Evolutionary conservation across 805 yeast genomes (phyloP).

Genomic region (Nakazawaea anatomiae): DNA sequence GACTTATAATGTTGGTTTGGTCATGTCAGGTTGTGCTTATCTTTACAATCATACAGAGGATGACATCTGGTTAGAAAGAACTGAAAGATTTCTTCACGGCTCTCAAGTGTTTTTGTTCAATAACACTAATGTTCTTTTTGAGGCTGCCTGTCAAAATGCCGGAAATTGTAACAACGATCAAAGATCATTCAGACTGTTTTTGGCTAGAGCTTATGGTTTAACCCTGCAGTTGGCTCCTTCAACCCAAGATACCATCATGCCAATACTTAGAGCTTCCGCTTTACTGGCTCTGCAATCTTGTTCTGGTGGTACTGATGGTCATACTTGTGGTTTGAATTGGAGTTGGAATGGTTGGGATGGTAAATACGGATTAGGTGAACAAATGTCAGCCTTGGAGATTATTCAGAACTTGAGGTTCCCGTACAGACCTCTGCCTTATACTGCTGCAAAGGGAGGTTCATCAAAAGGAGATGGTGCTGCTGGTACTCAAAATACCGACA

Average conservation of each 20-base stretch:
- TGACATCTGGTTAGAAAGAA: slow-evolving; percentile 51
- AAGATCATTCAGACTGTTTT: slow-evolving; percentile 67
- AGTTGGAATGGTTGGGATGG: slow-evolving; percentile 54
- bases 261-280: slow-evolving; percentile 44
- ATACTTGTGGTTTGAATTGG: slow-evolving; percentile 84
- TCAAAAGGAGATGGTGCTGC: slow-evolving; percentile 65
- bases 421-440: slow-evolving; percentile 49
- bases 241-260: slow-evolving; percentile 37
- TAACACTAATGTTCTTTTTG: slow-evolving; percentile 42
- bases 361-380: slow-evolving; percentile 76
- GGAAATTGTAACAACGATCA: slow-evolving; percentile 64
- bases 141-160: slow-evolving; percentile 63
- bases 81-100: slow-evolving; percentile 38
- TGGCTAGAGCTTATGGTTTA: slow-evolving; percentile 58
- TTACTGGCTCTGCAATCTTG: slow-evolving; percentile 73
- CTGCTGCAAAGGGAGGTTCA: slow-evolving; percentile 61
- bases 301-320: slow-evolving; percentile 79
- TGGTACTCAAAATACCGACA: slow-evolving; percentile 43
- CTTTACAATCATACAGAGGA: slow-evolving; percentile 59
- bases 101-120: slow-evolving; percentile 40
- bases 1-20: slow-evolving; percentile 70
- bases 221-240: slow-evolving; percentile 58
- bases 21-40: slow-evolving; percentile 65
- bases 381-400: slow-evolving; percentile 69
- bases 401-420: slow-evolving; percentile 39